Evolutionary conservation across 352 stramenopile species (phyloP), one percentile per base, ranked within the genome.

Genomic region (Saprolegnia diclina): DNA sequence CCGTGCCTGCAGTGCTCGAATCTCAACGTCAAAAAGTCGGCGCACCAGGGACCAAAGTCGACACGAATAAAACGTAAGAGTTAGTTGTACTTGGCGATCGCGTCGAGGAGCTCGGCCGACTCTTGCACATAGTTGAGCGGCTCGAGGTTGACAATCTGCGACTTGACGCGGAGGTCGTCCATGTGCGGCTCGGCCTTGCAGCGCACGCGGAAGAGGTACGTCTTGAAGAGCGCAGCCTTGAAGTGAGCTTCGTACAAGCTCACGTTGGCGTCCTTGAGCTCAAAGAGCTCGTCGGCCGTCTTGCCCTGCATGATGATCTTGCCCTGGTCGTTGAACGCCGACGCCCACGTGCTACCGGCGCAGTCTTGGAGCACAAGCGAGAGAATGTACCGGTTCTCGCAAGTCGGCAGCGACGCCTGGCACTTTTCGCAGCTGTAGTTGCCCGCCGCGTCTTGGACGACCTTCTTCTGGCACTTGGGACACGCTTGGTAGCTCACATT

Each of bases 341-440:
- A 98, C 56, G 97, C 96, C 94, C 95, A 99, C 32, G 89, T 91
- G 57, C 83, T 97, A 42, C 84, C 90, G 42, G 94, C 97, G 75
- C 97, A 85, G 78, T 99, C 97, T 54, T 93, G 81, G 55, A 99
- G 82, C 22, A 92, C 88, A 21, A 96, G 83, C 56, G 89, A 98
- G 73, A 99, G 87, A 68, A 98, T 98, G 85, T 96, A 99, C 59
- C 96, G 89, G 65, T 97, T 95, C 71, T 95, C 87, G 72, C 95
- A 99, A 22, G 86, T 92, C 48, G 81, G 82, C 79, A 97, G 96
- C n/a, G 90, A 95, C 46, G 89, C 93, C 74, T 97, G 84, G 79
- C 96, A 99, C 76, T 98, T 98, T 72, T 99, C 96, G 72, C 96
- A 99, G 63, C 88, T 88, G 79, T 91, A 99, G 61, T 94, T 96